These are phyloP conservation scores for Kalanchoe fedtschenkoi DNA, from an alignment of 164 flowering plant genomes.

Conservation along the genomic window DNA sequence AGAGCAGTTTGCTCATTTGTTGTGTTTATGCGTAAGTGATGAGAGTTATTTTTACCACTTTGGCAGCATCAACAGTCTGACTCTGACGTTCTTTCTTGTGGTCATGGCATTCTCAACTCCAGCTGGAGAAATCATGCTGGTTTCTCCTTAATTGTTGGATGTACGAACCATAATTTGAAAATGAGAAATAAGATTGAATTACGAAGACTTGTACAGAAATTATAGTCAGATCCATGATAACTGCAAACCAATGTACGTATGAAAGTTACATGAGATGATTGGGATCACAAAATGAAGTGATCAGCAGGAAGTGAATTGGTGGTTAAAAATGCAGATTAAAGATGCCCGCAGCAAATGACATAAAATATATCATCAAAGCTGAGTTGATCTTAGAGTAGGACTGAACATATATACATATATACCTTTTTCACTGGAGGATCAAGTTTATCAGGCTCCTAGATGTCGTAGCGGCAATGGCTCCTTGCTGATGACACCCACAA, in stretches of 20 bases:
- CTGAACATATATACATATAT: conserved; percentile 10
- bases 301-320: no score
- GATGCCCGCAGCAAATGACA: no score
- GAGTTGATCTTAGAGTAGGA: neutral
- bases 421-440: conserved; percentile 95
- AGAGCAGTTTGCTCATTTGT: neutral
- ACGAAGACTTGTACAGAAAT: no score
- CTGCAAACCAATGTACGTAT: no score
- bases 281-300: neutral
- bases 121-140: conserved; percentile 70
- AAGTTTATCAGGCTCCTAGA: conserved; percentile 73
- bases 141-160: conserved; percentile 79
- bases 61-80: conserved; percentile 45
- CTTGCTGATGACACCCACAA: conserved; percentile 97
- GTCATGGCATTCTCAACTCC: conserved; percentile 89
- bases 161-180: conserved; percentile 40
- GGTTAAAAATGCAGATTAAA: no score
- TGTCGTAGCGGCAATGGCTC: conserved; percentile 86
- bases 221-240: no score
- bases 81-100: conserved; percentile 71
- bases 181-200: neutral
- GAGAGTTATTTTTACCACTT: conserved; percentile 56
- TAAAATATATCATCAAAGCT: neutral
- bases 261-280: neutral
- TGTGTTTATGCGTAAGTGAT: no score